Percentiles rank a stretch among this genome's conserved stretches.
Evolutionary conservation across 257 asterid genomes (phyloP).

Genomic region (Plantago ovata): DNA sequence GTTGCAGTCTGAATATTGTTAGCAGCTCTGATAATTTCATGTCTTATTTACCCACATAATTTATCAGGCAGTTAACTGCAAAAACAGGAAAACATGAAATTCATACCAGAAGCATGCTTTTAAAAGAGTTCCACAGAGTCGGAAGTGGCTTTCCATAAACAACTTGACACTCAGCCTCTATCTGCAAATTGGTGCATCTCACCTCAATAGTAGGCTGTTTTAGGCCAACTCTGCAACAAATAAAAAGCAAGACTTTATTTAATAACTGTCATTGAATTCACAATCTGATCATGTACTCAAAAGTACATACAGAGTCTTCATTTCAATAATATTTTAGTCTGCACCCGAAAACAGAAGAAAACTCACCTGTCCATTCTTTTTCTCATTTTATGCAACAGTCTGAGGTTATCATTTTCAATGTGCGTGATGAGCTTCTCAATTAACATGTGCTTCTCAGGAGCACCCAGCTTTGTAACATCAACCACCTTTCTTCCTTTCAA

Average conservation of each 20-base stretch:
- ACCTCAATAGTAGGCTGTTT: slow-evolving; percentile 61
- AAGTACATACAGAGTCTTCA: background rate
- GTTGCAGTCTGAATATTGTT: no score
- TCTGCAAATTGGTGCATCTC: slow-evolving; percentile 36
- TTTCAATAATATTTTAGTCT: background rate
- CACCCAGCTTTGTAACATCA: slow-evolving; percentile 44
- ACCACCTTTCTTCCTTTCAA: slow-evolving; percentile 20
- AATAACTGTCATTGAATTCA: background rate
- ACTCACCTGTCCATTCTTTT: slow-evolving; percentile 40
- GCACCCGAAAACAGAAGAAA: background rate
- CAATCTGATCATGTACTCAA: background rate
- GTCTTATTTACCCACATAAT: background rate
- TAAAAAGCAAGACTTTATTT: background rate
- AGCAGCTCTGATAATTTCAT: no score
- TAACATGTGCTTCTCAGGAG: slow-evolving; percentile 36
- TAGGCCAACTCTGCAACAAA: slow-evolving; percentile 53
- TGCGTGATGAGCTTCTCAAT: slow-evolving; percentile 42
- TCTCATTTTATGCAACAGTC: slow-evolving; percentile 43
- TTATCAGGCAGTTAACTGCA: background rate
- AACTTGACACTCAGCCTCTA: slow-evolving; percentile 66
- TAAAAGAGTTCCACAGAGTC: slow-evolving; percentile 66
- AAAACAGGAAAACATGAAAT: background rate
- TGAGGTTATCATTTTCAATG: slow-evolving; percentile 41
- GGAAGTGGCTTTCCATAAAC: slow-evolving; percentile 73
- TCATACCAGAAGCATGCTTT: slow-evolving; percentile 41